phyloP scores from a whole-genome alignment of 169 alveolate species.

The Amoebophrya sp. region DNA sequence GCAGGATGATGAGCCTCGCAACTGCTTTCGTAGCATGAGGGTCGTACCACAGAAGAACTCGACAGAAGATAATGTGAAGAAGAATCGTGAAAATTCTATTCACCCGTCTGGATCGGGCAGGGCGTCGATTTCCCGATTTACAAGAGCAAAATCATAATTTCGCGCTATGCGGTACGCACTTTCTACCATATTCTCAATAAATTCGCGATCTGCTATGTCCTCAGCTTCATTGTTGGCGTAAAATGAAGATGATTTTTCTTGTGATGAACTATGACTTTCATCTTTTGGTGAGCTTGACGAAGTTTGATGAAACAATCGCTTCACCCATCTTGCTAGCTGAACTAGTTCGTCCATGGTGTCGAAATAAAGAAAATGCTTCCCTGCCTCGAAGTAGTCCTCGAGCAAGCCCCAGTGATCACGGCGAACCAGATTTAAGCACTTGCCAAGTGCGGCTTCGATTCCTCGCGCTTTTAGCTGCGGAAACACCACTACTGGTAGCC shows the following conservation, averaged over 20 bases:
- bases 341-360: not conserved
- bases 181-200: not conserved
- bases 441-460: not conserved
- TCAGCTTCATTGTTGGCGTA: too few species aligned
- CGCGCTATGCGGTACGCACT: not conserved
- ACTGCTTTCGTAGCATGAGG: too few species aligned
- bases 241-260: too few species aligned
- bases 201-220: not conserved
- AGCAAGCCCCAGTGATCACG: not conserved
- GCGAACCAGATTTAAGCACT: not conserved
- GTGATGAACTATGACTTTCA: too few species aligned
- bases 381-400: not conserved
- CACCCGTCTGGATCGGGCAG: too few species aligned
- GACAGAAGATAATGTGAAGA: too few species aligned
- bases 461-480: conserved; percentile 6
- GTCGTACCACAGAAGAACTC: too few species aligned
- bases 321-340: not conserved
- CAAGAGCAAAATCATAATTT: not conserved
- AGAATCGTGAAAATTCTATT: too few species aligned
- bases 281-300: not conserved
- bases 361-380: not conserved
- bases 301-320: not conserved
- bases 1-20: too few species aligned
- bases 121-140: not conserved
- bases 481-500: not conserved